Percentiles rank a stretch among this genome's conserved stretches.
phyloP scores from a whole-genome alignment of 1,284 basidiomycete species.

The Neonothopanus nambi region DNA sequence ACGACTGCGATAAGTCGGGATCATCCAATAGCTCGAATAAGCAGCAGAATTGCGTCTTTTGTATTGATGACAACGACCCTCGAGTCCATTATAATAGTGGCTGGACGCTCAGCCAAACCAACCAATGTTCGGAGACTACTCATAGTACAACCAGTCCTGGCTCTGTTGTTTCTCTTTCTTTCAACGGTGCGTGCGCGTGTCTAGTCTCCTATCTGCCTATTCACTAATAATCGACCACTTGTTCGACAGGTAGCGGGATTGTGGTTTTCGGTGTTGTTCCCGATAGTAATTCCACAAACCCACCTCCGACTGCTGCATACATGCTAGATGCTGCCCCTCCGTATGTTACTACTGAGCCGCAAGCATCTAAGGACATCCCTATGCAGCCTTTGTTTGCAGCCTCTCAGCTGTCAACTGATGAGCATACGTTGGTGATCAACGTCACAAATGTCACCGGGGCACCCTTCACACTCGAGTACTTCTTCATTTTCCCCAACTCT shows the following conservation, averaged over 20 bases:
- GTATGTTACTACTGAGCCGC: conserved; percentile 35
- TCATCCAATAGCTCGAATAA: too few relatives aligned
- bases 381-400: conserved; percentile 45
- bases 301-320: conserved; percentile 41
- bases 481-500: conserved; percentile 33
- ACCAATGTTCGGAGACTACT: conserved; percentile 24
- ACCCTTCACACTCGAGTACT: conserved; percentile 39
- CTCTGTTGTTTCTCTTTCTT: conserved; percentile 34
- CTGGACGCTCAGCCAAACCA: conserved; percentile 33
- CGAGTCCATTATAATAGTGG: conserved; percentile 34
- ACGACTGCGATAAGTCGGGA: too few relatives aligned
- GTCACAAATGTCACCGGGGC: conserved; percentile 30
- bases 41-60: conserved; percentile 13
- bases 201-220: neutral
- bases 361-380: conserved; percentile 30
- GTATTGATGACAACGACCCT: conserved; percentile 35
- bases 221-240: neutral
- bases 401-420: conserved; percentile 24
- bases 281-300: conserved; percentile 32
- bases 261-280: conserved; percentile 44
- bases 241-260: conserved; percentile 40
- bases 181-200: conserved; percentile 35
- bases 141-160: conserved; percentile 32
- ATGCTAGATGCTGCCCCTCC: conserved; percentile 34
- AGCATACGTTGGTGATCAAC: conserved; percentile 40